These are phyloP conservation scores for Verticillium klebahnii DNA, from an alignment of 2,329 filamentous ascomycete species.

Conservation along the genomic window DNA sequence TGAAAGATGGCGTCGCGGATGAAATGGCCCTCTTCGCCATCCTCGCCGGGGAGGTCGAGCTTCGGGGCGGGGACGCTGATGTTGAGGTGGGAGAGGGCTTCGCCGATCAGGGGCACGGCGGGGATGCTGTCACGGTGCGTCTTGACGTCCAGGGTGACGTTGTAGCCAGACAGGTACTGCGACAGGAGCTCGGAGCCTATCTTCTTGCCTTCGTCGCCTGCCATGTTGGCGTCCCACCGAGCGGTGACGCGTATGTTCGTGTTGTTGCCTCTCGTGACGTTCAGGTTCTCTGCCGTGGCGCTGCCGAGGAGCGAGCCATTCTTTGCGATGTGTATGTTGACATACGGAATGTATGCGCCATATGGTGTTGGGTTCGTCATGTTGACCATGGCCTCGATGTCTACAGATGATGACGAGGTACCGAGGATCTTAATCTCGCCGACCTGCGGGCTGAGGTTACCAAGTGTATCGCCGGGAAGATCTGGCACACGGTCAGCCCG, in stretches of 20 bases:
- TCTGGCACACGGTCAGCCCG: constrained; percentile 42
- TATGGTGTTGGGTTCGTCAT: constrained; percentile 90
- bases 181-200: constrained; percentile 73
- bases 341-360: constrained; percentile 73
- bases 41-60: constrained; percentile 52
- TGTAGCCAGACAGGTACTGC: constrained; percentile 81
- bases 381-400: constrained; percentile 68
- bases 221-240: constrained; percentile 68
- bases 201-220: constrained; percentile 55
- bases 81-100: constrained; percentile 66
- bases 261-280: constrained; percentile 67
- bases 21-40: constrained; percentile 56
- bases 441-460: constrained; percentile 55
- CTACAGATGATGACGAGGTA: constrained; percentile 67
- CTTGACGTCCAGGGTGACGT: constrained; percentile 73
- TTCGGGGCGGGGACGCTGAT: constrained; percentile 69
- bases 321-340: constrained; percentile 70
- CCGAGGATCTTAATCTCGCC: constrained; percentile 67
- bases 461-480: constrained; percentile 49
- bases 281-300: constrained; percentile 60
- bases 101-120: constrained; percentile 63
- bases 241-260: constrained; percentile 62
- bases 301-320: constrained; percentile 74
- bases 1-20: constrained; percentile 85
- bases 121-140: constrained; percentile 72